Conservation (phyloP, 148 eudicot genomes). For the Camellia sinensis region DNA sequence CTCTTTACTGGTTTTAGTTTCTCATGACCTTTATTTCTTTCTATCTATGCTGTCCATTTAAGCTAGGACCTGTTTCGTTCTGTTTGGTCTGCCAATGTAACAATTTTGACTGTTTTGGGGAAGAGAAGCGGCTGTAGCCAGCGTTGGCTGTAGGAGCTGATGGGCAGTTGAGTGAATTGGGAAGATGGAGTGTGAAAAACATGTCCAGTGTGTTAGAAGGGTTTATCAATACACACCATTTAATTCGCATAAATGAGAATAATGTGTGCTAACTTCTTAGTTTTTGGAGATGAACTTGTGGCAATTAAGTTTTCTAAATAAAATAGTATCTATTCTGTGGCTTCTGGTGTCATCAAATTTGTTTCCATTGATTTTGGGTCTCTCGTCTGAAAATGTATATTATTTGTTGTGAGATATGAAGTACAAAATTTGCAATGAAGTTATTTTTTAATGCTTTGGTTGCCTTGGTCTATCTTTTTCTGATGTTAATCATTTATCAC, state of each 20-base stretch:
- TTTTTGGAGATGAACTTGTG: conserved; percentile 3
- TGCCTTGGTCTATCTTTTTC: neutral
- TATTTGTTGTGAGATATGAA: neutral
- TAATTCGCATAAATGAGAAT: too few relatives aligned
- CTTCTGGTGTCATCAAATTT: neutral
- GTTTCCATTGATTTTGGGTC: neutral
- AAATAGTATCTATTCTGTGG: neutral
- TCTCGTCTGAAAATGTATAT: neutral
- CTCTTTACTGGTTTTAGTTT: neutral
- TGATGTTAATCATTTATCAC: conserved; percentile 15
- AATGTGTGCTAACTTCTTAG: neutral
- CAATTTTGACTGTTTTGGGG: neutral
- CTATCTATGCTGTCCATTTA: neutral
- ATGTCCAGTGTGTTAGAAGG: neutral
- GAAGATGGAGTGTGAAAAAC: neutral
- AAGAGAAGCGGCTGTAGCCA: neutral
- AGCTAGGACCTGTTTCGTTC: neutral
- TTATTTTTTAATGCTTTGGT: conserved; percentile 2
- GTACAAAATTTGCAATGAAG: neutral
- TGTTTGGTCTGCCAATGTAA: neutral
- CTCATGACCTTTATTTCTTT: neutral
- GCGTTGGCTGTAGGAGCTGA: neutral
- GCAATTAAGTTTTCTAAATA: neutral
- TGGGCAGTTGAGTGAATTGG: neutral
- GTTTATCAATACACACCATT: neutral